phyloP scores from a whole-genome alignment of 2,329 filamentous ascomycete genomes.

The Geosmithia putterillii region DNA sequence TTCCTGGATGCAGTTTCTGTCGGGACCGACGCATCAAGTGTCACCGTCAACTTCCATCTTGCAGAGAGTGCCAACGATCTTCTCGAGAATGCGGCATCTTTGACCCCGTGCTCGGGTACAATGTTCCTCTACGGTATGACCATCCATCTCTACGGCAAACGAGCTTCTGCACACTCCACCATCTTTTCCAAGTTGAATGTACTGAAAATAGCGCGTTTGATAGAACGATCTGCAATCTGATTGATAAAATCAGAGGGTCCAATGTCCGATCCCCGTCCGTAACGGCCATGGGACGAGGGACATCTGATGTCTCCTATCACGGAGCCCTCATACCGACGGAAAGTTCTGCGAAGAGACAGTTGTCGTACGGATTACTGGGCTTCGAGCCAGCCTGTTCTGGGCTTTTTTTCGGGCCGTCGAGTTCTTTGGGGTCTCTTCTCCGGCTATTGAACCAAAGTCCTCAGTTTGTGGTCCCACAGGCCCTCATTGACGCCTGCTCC shows the following conservation, averaged over 20 bases:
- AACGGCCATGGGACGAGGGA: background rate
- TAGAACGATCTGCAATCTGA: background rate
- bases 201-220: background rate
- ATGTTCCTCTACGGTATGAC: constrained; percentile 1
- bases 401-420: background rate
- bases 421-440: background rate
- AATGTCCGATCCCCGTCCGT: background rate
- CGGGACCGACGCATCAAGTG: constrained; percentile 6
- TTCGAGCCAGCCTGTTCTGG: background rate
- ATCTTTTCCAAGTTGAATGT: background rate
- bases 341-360: background rate
- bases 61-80: background rate
- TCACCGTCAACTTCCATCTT: constrained; percentile 5
- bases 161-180: background rate
- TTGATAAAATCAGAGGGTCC: background rate
- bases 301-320: background rate
- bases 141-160: background rate
- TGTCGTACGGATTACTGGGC: background rate
- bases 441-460: background rate
- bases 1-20: constrained; percentile 6
- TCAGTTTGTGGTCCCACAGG: background rate
- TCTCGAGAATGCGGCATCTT: background rate
- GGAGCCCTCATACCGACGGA: background rate
- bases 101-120: background rate
- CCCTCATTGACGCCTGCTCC: background rate